These are phyloP conservation scores for Trichoderma breve DNA, from an alignment of 2,329 filamentous ascomycete genomes.

Conservation along the genomic window DNA sequence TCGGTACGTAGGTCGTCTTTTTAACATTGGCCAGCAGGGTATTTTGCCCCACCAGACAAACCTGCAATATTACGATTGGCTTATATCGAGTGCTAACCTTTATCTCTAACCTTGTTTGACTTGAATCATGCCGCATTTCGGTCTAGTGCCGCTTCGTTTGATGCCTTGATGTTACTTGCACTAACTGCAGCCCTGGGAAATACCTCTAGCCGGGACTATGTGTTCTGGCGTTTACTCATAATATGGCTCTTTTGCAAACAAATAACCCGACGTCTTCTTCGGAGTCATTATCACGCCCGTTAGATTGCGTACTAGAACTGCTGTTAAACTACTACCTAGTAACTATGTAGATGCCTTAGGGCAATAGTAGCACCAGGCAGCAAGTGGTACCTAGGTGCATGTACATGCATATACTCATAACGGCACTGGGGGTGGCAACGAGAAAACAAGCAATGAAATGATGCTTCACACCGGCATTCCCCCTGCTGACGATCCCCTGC, in stretches of 20 bases:
- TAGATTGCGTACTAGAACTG: background rate
- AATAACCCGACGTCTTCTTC: background rate
- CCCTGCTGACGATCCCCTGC: conserved; percentile 1
- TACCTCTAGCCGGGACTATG: background rate
- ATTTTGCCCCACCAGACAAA: background rate
- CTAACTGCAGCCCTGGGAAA: background rate
- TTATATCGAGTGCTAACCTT: background rate
- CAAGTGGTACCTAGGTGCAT: background rate
- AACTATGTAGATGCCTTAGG: background rate
- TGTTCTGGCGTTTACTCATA: background rate
- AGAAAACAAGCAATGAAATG: background rate
- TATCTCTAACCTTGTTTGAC: background rate
- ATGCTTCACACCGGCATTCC: background rate
- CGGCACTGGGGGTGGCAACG: background rate
- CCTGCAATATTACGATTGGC: background rate
- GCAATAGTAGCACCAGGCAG: background rate
- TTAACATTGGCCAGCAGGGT: background rate
- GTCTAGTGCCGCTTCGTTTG: background rate
- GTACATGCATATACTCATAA: background rate
- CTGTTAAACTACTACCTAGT: background rate
- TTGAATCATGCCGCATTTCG: background rate
- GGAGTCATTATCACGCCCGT: background rate
- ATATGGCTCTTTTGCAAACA: background rate
- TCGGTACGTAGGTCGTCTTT: background rate
- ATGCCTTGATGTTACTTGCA: background rate